A percentile compares a stretch with the other conserved stretches of the same genome.
phyloP scores from a whole-genome alignment of 805 yeast genomes.

The Alloascoidea africana region DNA sequence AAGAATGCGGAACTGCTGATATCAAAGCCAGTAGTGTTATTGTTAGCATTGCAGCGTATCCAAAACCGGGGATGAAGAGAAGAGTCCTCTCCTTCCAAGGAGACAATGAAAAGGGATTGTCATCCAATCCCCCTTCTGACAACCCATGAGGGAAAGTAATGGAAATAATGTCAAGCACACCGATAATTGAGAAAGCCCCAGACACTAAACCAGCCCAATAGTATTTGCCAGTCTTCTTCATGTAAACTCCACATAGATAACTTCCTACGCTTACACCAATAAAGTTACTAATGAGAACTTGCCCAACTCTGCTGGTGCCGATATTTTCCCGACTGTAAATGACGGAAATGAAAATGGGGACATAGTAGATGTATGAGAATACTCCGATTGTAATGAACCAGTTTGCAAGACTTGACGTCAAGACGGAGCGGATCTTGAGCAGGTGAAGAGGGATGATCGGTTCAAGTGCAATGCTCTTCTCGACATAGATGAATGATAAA shows the following conservation, averaged over 20 bases:
- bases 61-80: conserved; percentile 42
- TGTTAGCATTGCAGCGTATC: conserved; percentile 54
- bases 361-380: conserved; percentile 47
- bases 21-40: conserved; percentile 61
- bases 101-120: conserved; percentile 9
- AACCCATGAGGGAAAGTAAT: conserved; percentile 4
- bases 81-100: conserved; percentile 26
- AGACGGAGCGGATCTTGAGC: conserved; percentile 40
- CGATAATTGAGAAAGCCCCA: conserved; percentile 29
- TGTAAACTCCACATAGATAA: conserved; percentile 46
- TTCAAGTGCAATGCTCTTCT: conserved; percentile 34
- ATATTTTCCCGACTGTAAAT: conserved; percentile 22
- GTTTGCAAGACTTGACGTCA: conserved; percentile 50
- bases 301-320: neutral
- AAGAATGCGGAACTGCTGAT: conserved; percentile 51
- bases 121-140: conserved; percentile 4
- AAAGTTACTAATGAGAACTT: conserved; percentile 29
- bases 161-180: conserved; percentile 23
- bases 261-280: conserved; percentile 57
- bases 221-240: conserved; percentile 56
- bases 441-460: conserved; percentile 57
- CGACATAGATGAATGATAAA: conserved; percentile 35
- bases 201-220: conserved; percentile 27
- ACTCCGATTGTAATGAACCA: conserved; percentile 60
- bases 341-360: conserved; percentile 47